Conservation (phyloP, 2,329 filamentous ascomycete genomes). For the Aspergillus sp. region DNA sequence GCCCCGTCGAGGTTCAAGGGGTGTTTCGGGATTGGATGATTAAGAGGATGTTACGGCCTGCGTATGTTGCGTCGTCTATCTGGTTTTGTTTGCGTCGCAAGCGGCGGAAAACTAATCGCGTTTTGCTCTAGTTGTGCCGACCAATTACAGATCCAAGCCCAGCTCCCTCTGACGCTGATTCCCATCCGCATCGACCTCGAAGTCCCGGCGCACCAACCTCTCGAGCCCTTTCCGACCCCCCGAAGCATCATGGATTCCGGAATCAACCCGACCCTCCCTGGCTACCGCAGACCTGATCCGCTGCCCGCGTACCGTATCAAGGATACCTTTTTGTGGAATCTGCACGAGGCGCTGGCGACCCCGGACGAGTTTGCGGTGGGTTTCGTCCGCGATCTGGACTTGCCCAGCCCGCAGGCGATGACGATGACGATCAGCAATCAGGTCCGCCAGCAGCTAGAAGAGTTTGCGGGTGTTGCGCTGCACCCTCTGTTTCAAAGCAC, state of each 20-base stretch:
- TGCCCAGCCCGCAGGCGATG: constrained; percentile 63
- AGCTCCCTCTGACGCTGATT: constrained; percentile 79
- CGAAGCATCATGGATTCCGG: constrained; percentile 32
- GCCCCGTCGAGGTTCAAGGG: constrained; percentile 75
- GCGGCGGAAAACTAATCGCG: constrained; percentile 12
- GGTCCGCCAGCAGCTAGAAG: constrained; percentile 88
- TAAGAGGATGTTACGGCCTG: constrained; percentile 47
- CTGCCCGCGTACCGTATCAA: constrained; percentile 81
- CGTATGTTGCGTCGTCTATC: constrained; percentile 23
- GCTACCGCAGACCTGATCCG: constrained; percentile 69
- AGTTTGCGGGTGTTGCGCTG: constrained; percentile 88
- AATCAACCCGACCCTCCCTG: constrained; percentile 58
- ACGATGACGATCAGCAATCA: constrained; percentile 81
- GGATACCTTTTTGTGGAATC: constrained; percentile 95
- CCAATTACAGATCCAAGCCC: constrained; percentile 57
- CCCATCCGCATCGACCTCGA: constrained; percentile 96
- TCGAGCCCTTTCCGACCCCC: constrained; percentile 39
- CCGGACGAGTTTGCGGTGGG: constrained; percentile 91
- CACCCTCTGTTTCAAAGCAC: constrained; percentile 74
- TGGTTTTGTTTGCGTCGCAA: constrained; percentile 3
- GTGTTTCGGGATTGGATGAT: constrained; percentile 96
- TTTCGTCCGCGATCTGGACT: constrained; percentile 84
- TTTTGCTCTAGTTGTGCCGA: constrained; percentile 39
- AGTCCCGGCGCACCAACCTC: constrained; percentile 57
- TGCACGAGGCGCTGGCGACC: constrained; percentile 87